phyloP scores from a whole-genome alignment of 2,329 filamentous ascomycete genomes.

The Leptographium galeiforme region DNA sequence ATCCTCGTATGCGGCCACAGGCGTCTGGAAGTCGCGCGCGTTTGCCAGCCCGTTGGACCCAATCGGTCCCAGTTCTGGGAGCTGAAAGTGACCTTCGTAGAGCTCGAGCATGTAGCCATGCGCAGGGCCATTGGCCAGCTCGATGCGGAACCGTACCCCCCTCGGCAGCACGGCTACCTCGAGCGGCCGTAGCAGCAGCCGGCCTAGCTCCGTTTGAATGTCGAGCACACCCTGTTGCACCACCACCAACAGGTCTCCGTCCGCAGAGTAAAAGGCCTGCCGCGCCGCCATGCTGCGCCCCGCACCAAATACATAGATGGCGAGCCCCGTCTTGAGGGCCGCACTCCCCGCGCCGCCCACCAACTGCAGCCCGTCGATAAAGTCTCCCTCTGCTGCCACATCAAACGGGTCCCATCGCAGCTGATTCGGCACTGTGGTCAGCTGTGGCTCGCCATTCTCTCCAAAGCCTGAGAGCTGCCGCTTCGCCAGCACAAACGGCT shows the following conservation, averaged over 20 bases:
- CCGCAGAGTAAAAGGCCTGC: conserved; percentile 69
- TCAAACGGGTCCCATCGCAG: conserved; percentile 68
- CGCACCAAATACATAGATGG: conserved; percentile 68
- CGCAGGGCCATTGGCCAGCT: conserved; percentile 40
- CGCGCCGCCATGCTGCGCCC: conserved; percentile 61
- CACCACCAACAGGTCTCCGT: conserved; percentile 66
- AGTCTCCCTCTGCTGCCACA: conserved; percentile 40
- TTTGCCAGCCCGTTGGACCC: conserved; percentile 62
- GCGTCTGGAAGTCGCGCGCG: conserved; percentile 59
- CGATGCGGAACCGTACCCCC: conserved; percentile 59
- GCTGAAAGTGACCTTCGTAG: conserved; percentile 56
- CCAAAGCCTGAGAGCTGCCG: neutral
- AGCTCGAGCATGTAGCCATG: conserved; percentile 64
- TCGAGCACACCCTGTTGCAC: conserved; percentile 61
- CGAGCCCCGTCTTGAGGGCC: conserved; percentile 62
- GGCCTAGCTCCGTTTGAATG: conserved; percentile 64
- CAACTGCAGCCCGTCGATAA: conserved; percentile 46
- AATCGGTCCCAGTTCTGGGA: conserved; percentile 60
- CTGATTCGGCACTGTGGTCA: conserved; percentile 68
- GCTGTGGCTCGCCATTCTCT: conserved; percentile 21
- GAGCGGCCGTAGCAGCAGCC: conserved; percentile 57
- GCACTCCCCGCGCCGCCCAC: conserved; percentile 69
- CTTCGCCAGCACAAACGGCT: neutral
- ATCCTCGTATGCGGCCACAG: conserved; percentile 52
- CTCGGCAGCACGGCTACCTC: conserved; percentile 66